Evolutionary conservation across 805 yeast genomes (phyloP).

Genomic region (Monosporozyma servazzii): DNA sequence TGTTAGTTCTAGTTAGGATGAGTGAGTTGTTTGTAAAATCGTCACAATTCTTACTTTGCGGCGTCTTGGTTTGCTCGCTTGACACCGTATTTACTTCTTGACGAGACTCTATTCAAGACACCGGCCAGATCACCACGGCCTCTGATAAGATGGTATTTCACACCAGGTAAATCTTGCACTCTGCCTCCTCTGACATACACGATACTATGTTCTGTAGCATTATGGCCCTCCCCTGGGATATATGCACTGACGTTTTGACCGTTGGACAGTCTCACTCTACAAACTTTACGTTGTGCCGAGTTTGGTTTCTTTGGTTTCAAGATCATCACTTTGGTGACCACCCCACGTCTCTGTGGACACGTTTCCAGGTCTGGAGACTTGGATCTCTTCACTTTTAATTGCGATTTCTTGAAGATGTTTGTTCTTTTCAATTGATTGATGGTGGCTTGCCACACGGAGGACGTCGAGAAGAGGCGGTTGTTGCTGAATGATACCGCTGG

Average conservation of each 20-base stretch:
- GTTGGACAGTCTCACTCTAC: constrained; percentile 85
- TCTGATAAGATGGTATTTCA: constrained; percentile 85
- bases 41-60: constrained; percentile 1
- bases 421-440: constrained; percentile 72
- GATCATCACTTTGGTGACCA: constrained; percentile 86
- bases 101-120: constrained; percentile 83
- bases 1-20: too few relatives aligned
- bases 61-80: constrained; percentile 55
- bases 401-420: constrained; percentile 26
- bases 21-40: too few relatives aligned
- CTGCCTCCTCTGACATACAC: constrained; percentile 97
- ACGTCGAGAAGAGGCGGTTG: constrained; percentile 7
- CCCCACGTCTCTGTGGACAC: constrained; percentile 89
- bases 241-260: constrained; percentile 86
- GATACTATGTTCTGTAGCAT: constrained; percentile 94
- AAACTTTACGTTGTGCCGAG: constrained; percentile 95
- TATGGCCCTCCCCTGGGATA: constrained; percentile 98
- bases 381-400: constrained; percentile 29
- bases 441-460: constrained; percentile 40
- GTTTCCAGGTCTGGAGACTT: constrained; percentile 74
- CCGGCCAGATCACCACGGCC: constrained; percentile 85
- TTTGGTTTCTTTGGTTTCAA: constrained; percentile 97
- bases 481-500: not conserved
- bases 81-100: constrained; percentile 90
- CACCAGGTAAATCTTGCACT: constrained; percentile 97